Evolutionary conservation across 352 stramenopile genomes (phyloP).

Genomic region (Phytophthora nicotianae): DNA sequence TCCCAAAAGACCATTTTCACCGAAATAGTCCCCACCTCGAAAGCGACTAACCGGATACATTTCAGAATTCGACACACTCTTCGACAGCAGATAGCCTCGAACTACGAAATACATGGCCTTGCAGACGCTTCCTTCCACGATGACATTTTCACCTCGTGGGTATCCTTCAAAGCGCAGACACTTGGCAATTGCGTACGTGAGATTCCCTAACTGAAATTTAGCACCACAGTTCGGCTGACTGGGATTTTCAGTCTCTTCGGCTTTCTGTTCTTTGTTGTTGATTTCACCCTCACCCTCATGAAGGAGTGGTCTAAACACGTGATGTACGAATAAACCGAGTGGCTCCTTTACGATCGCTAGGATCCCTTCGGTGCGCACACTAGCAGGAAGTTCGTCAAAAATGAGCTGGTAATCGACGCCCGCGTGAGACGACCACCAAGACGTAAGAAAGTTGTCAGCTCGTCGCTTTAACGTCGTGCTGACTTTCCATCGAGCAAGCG

Average conservation of each 20-base stretch:
- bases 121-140: slow-evolving; percentile 67
- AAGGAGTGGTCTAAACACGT: slow-evolving; percentile 49
- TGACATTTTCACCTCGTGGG: slow-evolving; percentile 55
- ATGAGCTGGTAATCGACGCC: slow-evolving; percentile 62
- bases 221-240: slow-evolving; percentile 4
- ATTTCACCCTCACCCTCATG: neutral
- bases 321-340: slow-evolving; percentile 43
- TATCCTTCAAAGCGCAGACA: slow-evolving; percentile 70
- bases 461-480: slow-evolving; percentile 44
- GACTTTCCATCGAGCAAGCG: slow-evolving; percentile 47
- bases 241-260: neutral
- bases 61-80: slow-evolving; percentile 49
- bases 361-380: slow-evolving; percentile 57
- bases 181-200: slow-evolving; percentile 52
- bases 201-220: slow-evolving; percentile 21
- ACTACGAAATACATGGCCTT: slow-evolving; percentile 77
- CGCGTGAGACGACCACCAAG: slow-evolving; percentile 64
- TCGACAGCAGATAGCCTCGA: slow-evolving; percentile 54
- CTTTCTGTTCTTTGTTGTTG: neutral
- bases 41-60: slow-evolving; percentile 57
- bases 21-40: slow-evolving; percentile 61
- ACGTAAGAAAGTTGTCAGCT: slow-evolving; percentile 50
- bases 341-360: slow-evolving; percentile 51
- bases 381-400: slow-evolving; percentile 57
- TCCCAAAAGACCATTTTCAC: slow-evolving; percentile 54